Percentiles rank a stretch among this genome's conserved stretches.
phyloP scores from a whole-genome alignment of 208 protist genomes.

The Leishmania tarentolae region DNA sequence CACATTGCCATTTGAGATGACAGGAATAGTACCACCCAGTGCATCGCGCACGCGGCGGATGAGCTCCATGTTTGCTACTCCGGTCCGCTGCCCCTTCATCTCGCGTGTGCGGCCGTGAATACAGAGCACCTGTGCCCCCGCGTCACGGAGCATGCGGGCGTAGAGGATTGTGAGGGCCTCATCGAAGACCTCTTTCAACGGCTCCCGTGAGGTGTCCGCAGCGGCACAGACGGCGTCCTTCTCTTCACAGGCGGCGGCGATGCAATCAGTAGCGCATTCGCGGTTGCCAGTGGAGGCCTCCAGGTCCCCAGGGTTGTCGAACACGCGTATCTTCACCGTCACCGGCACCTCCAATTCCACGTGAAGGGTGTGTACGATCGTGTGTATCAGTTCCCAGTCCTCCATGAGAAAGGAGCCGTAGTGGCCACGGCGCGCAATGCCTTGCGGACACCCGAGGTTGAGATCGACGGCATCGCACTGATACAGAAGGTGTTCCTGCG shows the following conservation, averaged over 20 bases:
- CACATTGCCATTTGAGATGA: constrained; percentile 92
- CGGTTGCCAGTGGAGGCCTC: background rate
- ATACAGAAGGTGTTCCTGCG: constrained; percentile 25
- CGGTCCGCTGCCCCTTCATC: constrained; percentile 78
- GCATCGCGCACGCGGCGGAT: constrained; percentile 60
- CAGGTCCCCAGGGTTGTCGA: constrained; percentile 36
- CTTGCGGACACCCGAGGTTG: constrained; percentile 94
- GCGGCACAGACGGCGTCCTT: background rate
- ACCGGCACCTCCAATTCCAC: constrained; percentile 90
- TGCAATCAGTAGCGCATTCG: background rate
- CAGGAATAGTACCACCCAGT: constrained; percentile 57
- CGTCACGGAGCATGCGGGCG: constrained; percentile 82
- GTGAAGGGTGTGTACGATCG: constrained; percentile 78
- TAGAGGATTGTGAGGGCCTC: constrained; percentile 83
- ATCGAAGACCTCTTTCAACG: constrained; percentile 41
- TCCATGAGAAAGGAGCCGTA: constrained; percentile 94
- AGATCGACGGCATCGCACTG: constrained; percentile 90
- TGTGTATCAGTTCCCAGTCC: constrained; percentile 82
- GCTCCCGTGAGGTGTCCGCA: background rate
- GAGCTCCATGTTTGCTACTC: constrained; percentile 68
- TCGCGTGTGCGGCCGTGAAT: constrained; percentile 89
- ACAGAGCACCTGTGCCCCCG: constrained; percentile 78
- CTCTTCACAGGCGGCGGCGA: background rate
- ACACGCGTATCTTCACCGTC: constrained; percentile 93
- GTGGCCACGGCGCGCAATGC: constrained; percentile 89